A percentile compares a stretch with the other conserved stretches of the same genome.
Conservation (phyloP, 2,329 filamentous ascomycete genomes). For the Aphanocladium album region DNA sequence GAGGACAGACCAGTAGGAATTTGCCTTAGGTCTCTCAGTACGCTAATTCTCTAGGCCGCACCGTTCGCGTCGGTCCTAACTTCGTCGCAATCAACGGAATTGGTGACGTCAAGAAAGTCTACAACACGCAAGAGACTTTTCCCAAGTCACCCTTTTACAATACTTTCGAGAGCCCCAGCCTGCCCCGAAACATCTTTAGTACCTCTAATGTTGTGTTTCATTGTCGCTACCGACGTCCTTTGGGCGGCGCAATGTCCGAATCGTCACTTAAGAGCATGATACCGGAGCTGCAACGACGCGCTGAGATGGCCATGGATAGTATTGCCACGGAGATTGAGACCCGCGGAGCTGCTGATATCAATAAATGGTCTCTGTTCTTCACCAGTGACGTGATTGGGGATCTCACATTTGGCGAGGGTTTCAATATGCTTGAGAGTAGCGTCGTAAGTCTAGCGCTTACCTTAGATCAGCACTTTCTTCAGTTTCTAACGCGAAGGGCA, state of each 20-base stretch:
- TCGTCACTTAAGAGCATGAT: not conserved
- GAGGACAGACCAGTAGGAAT: not conserved
- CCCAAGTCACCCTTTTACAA: not conserved
- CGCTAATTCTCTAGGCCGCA: not conserved
- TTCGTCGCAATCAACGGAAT: conserved; percentile 10
- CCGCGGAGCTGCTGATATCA: not conserved
- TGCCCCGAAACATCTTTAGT: not conserved
- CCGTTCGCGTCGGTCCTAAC: conserved; percentile 15
- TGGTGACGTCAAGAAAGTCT: not conserved
- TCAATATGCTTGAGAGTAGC: conserved; percentile 4
- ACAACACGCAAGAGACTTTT: not conserved
- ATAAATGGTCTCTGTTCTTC: conserved; percentile 1
- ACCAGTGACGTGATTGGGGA: conserved; percentile 12
- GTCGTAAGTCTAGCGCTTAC: conserved; percentile 16
- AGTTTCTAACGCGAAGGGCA: conserved; percentile 16
- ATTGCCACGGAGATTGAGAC: not conserved
- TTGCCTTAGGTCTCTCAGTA: not conserved
- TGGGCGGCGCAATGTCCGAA: not conserved
- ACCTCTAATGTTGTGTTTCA: not conserved
- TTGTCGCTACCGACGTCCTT: not conserved
- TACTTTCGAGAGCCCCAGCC: not conserved
- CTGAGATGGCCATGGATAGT: not conserved
- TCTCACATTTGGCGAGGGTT: conserved; percentile 11
- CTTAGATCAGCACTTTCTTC: conserved; percentile 19
- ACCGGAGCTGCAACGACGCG: not conserved